phyloP scores from a whole-genome alignment of 306 rosid genomes.

The Begonia peltatifolia region DNA sequence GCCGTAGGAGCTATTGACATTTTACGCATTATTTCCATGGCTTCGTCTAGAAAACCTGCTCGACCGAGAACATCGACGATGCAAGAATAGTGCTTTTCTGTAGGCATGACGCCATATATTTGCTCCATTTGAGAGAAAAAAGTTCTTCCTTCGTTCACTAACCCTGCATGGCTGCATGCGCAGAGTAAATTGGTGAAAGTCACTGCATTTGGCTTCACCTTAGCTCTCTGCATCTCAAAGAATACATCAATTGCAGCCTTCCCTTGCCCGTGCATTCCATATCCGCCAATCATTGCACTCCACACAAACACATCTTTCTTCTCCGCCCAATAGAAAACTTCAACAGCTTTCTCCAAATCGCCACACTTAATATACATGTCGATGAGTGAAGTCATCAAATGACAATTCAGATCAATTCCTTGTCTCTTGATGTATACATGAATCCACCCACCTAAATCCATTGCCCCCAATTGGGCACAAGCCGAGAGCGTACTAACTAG shows the following conservation, averaged over 20 bases:
- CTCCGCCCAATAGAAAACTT: conserved; percentile 27
- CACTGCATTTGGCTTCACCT: conserved; percentile 46
- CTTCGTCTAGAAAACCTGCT: conserved; percentile 40
- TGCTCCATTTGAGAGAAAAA: conserved; percentile 42
- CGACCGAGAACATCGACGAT: conserved; percentile 46
- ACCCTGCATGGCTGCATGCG: conserved; percentile 48
- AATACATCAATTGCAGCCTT: conserved; percentile 34
- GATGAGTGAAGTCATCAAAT: conserved; percentile 38
- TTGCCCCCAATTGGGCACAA: conserved; percentile 48
- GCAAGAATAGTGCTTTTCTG: conserved; percentile 39
- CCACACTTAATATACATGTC: conserved; percentile 69
- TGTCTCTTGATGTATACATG: conserved; percentile 37
- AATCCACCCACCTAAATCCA: conserved; percentile 52
- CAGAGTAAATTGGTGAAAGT: conserved; percentile 46
- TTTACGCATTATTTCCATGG: conserved; percentile 23
- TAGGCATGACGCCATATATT: conserved; percentile 37
- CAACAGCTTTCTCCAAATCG: conserved; percentile 38
- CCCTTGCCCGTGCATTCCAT: conserved; percentile 56
- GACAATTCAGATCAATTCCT: conserved; percentile 27
- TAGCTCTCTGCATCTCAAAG: conserved; percentile 32
- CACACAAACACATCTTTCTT: conserved; percentile 48
- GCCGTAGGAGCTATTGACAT: conserved; percentile 37
- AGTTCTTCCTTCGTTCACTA: conserved; percentile 30
- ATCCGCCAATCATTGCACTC: conserved; percentile 54
- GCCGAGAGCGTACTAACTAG: conserved; percentile 42